Percentiles rank a stretch among this genome's conserved stretches.
These are phyloP conservation scores for Eutypa lata DNA, from an alignment of 2,329 filamentous ascomycete species.

Conservation along the genomic window DNA sequence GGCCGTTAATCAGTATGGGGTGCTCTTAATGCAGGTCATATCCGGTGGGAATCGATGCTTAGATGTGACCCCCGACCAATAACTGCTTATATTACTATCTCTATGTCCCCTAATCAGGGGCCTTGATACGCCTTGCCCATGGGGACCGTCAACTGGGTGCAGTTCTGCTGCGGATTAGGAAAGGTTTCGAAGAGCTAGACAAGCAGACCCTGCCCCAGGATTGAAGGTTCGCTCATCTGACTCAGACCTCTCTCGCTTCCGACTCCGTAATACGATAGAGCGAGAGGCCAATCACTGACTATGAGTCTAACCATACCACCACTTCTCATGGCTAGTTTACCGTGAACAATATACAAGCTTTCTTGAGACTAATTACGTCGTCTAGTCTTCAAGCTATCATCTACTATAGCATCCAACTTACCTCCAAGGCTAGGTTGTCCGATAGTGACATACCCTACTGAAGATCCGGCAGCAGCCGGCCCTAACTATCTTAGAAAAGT, in stretches of 20 bases:
- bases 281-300: no score
- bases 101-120: background rate
- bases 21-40: background rate
- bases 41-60: background rate
- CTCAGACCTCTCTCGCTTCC: no score
- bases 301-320: no score
- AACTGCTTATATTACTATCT: background rate
- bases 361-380: no score
- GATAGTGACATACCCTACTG: background rate
- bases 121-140: background rate
- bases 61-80: background rate
- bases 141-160: background rate
- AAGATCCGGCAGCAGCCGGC: background rate
- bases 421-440: background rate
- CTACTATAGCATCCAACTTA: background rate
- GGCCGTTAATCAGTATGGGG: background rate
- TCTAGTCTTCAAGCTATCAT: background rate
- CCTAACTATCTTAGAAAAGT: background rate
- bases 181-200: no score
- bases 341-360: no score
- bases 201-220: no score
- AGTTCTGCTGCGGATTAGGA: background rate
- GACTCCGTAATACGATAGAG: no score
- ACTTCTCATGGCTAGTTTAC: no score
- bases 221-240: no score